Percentiles rank a stretch among this genome's conserved stretches.
Conservation (phyloP, 2,329 filamentous ascomycete species). For the Phaeomoniella chlamydospora region DNA sequence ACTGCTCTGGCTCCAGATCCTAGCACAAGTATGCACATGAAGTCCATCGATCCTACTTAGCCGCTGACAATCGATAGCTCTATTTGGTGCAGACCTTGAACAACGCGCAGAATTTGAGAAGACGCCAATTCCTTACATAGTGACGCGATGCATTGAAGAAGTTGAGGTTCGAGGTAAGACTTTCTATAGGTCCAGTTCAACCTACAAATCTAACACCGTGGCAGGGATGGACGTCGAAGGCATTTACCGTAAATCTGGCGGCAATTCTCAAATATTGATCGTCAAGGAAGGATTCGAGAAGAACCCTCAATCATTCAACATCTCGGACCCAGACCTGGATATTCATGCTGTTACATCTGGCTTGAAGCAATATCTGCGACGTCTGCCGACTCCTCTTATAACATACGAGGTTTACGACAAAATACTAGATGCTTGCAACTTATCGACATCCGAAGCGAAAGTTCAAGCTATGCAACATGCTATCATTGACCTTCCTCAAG, state of each 20-base stretch:
- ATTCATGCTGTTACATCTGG: constrained; percentile 94
- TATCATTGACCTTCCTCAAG: constrained; percentile 63
- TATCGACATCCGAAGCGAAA: constrained; percentile 45
- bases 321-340: constrained; percentile 84
- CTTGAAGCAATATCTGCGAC: constrained; percentile 94
- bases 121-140: constrained; percentile 75
- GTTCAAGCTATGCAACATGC: constrained; percentile 58
- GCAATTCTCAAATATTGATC: constrained; percentile 75
- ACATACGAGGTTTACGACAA: constrained; percentile 87
- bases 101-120: constrained; percentile 80
- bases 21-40: constrained; percentile 20
- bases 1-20: constrained; percentile 22
- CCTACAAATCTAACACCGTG: constrained; percentile 6
- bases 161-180: constrained; percentile 68
- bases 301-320: constrained; percentile 64
- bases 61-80: constrained; percentile 20
- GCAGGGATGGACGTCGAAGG: constrained; percentile 82
- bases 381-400: constrained; percentile 74
- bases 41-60: constrained; percentile 1
- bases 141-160: constrained; percentile 89
- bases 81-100: constrained; percentile 82
- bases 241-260: constrained; percentile 95
- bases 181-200: not conserved
- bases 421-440: constrained; percentile 55
- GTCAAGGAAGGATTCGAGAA: constrained; percentile 88